Evolutionary conservation across 345 rosid genomes (phyloP).

Genomic region (Euclidium syriacum): DNA sequence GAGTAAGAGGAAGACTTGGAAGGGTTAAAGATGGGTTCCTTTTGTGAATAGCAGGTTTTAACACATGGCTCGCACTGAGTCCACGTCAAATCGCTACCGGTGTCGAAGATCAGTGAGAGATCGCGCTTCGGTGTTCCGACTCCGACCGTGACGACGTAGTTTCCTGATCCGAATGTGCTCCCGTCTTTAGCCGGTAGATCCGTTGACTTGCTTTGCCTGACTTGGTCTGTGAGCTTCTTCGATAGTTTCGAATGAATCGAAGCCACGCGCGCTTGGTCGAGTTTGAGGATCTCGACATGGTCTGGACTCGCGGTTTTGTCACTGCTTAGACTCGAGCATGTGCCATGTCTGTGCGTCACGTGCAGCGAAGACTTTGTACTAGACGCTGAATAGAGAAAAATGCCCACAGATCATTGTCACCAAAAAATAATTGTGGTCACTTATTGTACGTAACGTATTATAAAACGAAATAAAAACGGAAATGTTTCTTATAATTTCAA

Average conservation of each 20-base stretch:
- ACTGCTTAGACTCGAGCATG: slow-evolving; percentile 35
- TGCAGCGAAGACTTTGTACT: slow-evolving; percentile 35
- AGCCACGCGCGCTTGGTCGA: slow-evolving; percentile 48
- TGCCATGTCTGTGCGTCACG: slow-evolving; percentile 56
- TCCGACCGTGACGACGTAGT: slow-evolving; percentile 42
- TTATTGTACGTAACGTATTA: no score
- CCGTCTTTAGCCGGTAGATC: slow-evolving; percentile 48
- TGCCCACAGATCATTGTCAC: no score
- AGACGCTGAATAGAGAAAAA: slow-evolving; percentile 8
- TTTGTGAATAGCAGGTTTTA: slow-evolving; percentile 38
- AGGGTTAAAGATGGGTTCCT: slow-evolving; percentile 40
- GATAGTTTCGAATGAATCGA: slow-evolving; percentile 42
- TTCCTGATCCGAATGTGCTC: slow-evolving; percentile 29
- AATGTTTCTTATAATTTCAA: no score
- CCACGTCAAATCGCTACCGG: slow-evolving; percentile 62
- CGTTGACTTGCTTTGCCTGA: background rate
- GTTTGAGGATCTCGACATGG: slow-evolving; percentile 35
- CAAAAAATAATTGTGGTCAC: no score
- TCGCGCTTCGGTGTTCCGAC: slow-evolving; percentile 45
- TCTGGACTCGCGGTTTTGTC: background rate
- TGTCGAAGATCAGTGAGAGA: slow-evolving; percentile 41
- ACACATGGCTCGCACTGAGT: slow-evolving; percentile 45
- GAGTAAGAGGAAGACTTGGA: slow-evolving; percentile 35
- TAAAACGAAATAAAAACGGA: no score
- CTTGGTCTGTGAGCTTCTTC: background rate